A percentile compares a stretch with the other conserved stretches of the same genome.
Evolutionary conservation across 2,329 filamentous ascomycete genomes (phyloP).

Genomic region (Scytalidium sp.): DNA sequence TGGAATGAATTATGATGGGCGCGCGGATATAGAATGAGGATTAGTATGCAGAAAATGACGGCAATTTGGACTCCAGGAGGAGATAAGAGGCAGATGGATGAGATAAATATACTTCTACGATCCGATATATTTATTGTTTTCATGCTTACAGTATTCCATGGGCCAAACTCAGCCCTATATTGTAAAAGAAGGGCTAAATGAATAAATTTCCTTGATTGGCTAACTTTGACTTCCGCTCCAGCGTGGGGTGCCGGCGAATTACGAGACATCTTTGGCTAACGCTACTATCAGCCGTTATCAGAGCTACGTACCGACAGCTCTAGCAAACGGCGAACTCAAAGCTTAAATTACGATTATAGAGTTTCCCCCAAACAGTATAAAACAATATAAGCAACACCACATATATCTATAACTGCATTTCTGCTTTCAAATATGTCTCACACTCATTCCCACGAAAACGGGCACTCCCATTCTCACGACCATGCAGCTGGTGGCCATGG

Average conservation of each 20-base stretch:
- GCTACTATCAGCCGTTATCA: neutral
- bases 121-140: neutral
- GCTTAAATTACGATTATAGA: too few relatives aligned
- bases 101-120: too few relatives aligned
- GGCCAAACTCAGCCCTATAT: neutral
- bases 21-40: too few relatives aligned
- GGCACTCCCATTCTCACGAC: slow-evolving; percentile 48
- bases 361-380: too few relatives aligned
- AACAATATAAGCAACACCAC: too few relatives aligned
- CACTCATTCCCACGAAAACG: slow-evolving; percentile 56
- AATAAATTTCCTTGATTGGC: neutral
- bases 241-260: neutral
- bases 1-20: too few relatives aligned
- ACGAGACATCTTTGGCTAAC: neutral
- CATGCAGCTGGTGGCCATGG: slow-evolving; percentile 71
- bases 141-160: neutral
- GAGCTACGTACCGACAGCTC: too few relatives aligned
- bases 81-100: too few relatives aligned
- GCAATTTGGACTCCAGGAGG: too few relatives aligned
- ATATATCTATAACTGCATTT: neutral
- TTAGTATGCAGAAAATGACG: too few relatives aligned
- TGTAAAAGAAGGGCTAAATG: too few relatives aligned
- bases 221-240: neutral
- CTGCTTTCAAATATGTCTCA: slow-evolving; percentile 25
- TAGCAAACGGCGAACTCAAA: too few relatives aligned